These are phyloP conservation scores for Microascus cirrosus DNA, from an alignment of 2,329 filamentous ascomycete species.

Conservation along the genomic window DNA sequence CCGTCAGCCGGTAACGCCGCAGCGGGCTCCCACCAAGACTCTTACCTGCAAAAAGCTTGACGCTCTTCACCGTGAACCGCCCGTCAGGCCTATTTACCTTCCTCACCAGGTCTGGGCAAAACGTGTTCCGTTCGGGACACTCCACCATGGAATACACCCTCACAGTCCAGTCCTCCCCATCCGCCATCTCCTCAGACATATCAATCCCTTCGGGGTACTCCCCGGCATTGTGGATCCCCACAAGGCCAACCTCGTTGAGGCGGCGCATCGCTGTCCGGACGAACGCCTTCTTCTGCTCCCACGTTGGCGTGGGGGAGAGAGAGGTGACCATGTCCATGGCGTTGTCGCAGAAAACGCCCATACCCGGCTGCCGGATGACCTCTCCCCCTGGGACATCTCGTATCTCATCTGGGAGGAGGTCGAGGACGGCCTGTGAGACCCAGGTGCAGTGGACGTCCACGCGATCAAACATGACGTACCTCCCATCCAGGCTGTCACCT, in stretches of 20 bases:
- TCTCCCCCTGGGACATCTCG: constrained; percentile 51
- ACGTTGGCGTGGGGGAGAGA: constrained; percentile 44
- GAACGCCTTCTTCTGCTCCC: constrained; percentile 39
- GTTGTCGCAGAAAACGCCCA: constrained; percentile 64
- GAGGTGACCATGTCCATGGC: constrained; percentile 52
- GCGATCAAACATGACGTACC: constrained; percentile 59
- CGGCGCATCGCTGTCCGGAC: constrained; percentile 49
- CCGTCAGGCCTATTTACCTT: constrained; percentile 31
- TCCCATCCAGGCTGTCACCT: constrained; percentile 33
- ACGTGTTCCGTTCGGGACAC: constrained; percentile 52
- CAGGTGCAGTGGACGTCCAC: constrained; percentile 61
- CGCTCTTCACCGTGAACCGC: constrained; percentile 46
- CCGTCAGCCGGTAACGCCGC: background rate
- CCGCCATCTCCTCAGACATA: constrained; percentile 41
- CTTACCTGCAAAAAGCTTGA: constrained; percentile 61
- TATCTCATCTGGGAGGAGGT: constrained; percentile 42
- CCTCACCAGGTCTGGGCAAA: constrained; percentile 41
- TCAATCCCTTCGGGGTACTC: constrained; percentile 41
- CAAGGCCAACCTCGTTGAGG: constrained; percentile 53
- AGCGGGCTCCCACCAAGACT: constrained; percentile 6
- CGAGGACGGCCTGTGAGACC: constrained; percentile 54
- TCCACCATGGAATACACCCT: constrained; percentile 60
- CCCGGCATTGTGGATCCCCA: constrained; percentile 60
- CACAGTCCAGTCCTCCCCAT: constrained; percentile 41
- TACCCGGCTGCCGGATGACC: constrained; percentile 46